These are phyloP conservation scores for Umbelopsis sp. DNA, from an alignment of 192 early-diverging fungal species.

Conservation along the genomic window DNA sequence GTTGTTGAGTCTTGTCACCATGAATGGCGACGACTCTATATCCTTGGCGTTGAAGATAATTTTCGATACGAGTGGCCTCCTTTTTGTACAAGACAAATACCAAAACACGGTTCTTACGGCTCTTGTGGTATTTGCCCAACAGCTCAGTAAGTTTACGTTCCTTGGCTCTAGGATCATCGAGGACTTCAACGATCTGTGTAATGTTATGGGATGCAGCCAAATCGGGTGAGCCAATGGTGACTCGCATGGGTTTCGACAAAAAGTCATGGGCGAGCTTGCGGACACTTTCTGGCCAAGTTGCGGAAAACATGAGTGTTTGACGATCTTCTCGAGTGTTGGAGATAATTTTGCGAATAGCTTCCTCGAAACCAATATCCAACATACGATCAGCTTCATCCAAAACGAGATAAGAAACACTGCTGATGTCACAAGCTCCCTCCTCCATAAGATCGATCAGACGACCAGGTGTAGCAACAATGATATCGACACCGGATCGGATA, in stretches of 20 bases:
- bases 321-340: conserved; percentile 71
- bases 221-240: conserved; percentile 89
- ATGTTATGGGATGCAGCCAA: conserved; percentile 86
- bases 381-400: conserved; percentile 98
- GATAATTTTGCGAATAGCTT: conserved; percentile 87
- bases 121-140: conserved; percentile 82
- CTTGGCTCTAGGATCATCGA: conserved; percentile 76
- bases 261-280: conserved; percentile 86
- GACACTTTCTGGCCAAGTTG: conserved; percentile 93
- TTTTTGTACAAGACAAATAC: conserved; percentile 98
- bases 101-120: conserved; percentile 84
- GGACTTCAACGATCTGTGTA: conserved; percentile 88
- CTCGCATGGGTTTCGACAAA: conserved; percentile 73
- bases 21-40: conserved; percentile 88
- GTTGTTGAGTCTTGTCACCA: conserved; percentile 87
- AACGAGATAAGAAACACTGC: conserved; percentile 84
- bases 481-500: conserved; percentile 60
- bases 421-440: conserved; percentile 77
- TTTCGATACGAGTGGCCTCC: conserved; percentile 85
- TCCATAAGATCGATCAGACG: conserved; percentile 92
- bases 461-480: conserved; percentile 95
- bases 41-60: conserved; percentile 69
- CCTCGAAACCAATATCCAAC: conserved; percentile 94
- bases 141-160: conserved; percentile 74
- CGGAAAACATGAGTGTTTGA: conserved; percentile 95